Conservation (phyloP, 2,329 filamentous ascomycete genomes). For the Alternaria panax region DNA sequence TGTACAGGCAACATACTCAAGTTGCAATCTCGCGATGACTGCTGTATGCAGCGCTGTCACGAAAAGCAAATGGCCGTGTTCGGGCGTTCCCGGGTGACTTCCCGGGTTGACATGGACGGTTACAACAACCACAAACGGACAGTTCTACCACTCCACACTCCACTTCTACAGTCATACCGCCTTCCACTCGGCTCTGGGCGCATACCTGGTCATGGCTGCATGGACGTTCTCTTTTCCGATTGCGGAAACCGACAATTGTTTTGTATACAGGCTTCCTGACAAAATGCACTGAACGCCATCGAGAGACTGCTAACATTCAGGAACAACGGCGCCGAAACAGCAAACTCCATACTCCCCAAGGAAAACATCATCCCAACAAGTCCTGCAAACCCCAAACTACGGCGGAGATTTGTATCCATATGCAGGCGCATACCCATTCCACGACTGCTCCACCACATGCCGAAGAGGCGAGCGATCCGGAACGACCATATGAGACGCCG, state of each 20-base stretch:
- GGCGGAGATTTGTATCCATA: constrained; percentile 4
- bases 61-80: not conserved
- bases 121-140: constrained; percentile 11
- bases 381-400: not conserved
- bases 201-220: not conserved
- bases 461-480: constrained; percentile 23
- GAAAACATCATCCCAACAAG: not conserved
- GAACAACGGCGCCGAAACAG: not conserved
- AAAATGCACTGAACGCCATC: not conserved
- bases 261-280: not conserved
- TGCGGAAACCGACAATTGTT: not conserved
- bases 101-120: constrained; percentile 1
- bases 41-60: not conserved
- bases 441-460: constrained; percentile 8
- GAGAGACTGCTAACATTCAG: not conserved
- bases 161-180: not conserved
- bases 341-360: not conserved
- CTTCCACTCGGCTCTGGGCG: not conserved
- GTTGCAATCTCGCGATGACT: not conserved
- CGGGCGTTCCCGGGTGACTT: constrained; percentile 7
- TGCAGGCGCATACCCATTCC: not conserved
- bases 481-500: constrained; percentile 29
- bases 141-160: not conserved
- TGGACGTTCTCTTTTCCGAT: not conserved
- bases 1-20: not conserved